A percentile compares a stretch with the other conserved stretches of the same genome.
Conservation (phyloP, 441 rosid species). For the Gossypium lobatum region DNA sequence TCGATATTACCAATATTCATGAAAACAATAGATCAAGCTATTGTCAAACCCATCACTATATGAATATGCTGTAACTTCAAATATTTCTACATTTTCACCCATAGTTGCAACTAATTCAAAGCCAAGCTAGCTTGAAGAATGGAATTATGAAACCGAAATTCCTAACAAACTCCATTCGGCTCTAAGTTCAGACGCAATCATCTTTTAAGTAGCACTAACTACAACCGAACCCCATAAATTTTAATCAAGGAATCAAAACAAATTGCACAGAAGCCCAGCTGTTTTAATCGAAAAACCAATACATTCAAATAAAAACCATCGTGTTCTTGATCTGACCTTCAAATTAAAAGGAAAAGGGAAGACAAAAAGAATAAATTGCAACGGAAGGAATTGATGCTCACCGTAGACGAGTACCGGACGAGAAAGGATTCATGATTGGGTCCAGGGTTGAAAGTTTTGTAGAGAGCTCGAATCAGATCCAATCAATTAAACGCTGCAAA, state of each 20-base stretch:
- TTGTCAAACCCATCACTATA: background rate
- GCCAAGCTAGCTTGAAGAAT: background rate
- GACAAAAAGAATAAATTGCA: background rate
- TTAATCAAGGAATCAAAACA: slow-evolving; percentile 11
- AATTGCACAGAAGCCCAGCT: slow-evolving; percentile 10
- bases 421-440: slow-evolving; percentile 94
- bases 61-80: background rate
- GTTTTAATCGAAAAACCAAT: background rate
- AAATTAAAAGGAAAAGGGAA: background rate
- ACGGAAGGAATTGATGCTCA: slow-evolving; percentile 22
- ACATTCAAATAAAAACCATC: slow-evolving; percentile 8
- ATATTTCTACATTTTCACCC: background rate
- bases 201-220: background rate
- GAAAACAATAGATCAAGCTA: slow-evolving; percentile 8
- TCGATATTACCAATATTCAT: background rate
- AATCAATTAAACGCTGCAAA: slow-evolving; percentile 13
- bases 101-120: background rate
- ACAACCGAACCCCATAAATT: slow-evolving; percentile 6
- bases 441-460: slow-evolving; percentile 25
- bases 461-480: slow-evolving; percentile 36
- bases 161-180: background rate
- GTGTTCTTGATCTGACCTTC: slow-evolving; percentile 12
- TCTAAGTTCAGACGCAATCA: background rate
- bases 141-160: background rate
- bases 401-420: slow-evolving; percentile 97